phyloP scores from a whole-genome alignment of 257 asterid species.

The Lantana camara region DNA sequence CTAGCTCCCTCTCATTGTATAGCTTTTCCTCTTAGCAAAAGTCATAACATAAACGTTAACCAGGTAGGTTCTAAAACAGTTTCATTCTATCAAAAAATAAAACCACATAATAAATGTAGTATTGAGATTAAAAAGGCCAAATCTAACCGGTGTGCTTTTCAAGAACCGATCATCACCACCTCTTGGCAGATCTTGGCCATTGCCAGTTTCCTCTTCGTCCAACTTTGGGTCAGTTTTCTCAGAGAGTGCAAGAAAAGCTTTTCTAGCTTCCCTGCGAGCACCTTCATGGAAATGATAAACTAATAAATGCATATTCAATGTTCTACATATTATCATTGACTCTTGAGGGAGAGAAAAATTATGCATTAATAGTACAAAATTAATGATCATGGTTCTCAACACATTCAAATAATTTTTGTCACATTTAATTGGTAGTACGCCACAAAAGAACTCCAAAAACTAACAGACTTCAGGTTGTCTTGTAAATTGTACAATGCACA shows the following conservation, averaged over 20 bases:
- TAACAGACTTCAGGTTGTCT: too few relatives aligned
- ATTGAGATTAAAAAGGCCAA: conserved; percentile 13
- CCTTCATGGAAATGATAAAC: conserved; percentile 47
- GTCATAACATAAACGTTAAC: conserved; percentile 13
- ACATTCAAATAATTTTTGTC: too few relatives aligned
- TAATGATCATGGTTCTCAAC: too few relatives aligned
- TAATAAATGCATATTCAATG: conserved; percentile 24
- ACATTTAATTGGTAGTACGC: too few relatives aligned
- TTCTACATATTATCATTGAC: too few relatives aligned
- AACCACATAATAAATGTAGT: conserved; percentile 6
- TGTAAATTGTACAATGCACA: too few relatives aligned
- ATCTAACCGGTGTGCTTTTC: conserved; percentile 72
- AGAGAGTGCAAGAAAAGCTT: conserved; percentile 75
- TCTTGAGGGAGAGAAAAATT: too few relatives aligned
- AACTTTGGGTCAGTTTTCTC: conserved; percentile 35
- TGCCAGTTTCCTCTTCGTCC: conserved; percentile 50
- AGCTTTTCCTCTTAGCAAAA: neutral
- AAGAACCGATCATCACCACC: conserved; percentile 49
- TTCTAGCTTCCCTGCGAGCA: conserved; percentile 81
- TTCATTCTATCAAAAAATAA: neutral
- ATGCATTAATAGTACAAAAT: too few relatives aligned
- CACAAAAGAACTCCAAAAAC: too few relatives aligned
- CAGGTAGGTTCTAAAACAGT: neutral
- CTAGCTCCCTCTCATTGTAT: neutral
- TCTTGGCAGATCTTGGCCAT: conserved; percentile 40